Percentiles rank a stretch among this genome's conserved stretches.
These are phyloP conservation scores for Penicillium corylophilum DNA, from an alignment of 2,329 filamentous ascomycete species.

Conservation along the genomic window DNA sequence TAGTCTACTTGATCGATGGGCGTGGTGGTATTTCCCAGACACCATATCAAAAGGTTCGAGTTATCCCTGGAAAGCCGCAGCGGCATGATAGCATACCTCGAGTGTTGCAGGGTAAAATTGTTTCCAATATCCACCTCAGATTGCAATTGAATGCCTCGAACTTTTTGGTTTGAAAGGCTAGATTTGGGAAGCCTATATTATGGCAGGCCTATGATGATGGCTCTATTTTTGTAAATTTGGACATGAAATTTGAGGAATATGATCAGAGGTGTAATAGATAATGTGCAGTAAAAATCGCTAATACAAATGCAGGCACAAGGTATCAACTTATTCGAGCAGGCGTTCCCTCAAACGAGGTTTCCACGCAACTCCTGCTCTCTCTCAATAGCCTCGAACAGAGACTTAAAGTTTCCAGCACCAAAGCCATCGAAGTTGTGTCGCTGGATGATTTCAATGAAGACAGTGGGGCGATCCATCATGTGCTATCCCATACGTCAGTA, in stretches of 20 bases:
- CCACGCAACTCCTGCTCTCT: slow-evolving; percentile 83
- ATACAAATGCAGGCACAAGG: background rate
- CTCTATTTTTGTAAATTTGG: background rate
- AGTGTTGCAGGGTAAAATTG: too few relatives aligned
- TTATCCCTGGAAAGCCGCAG: too few relatives aligned
- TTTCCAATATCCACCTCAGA: too few relatives aligned
- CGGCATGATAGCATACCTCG: too few relatives aligned
- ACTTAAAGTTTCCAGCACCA: slow-evolving; percentile 94
- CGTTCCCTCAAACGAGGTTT: slow-evolving; percentile 57
- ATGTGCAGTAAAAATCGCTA: background rate
- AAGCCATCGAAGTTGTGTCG: slow-evolving; percentile 87
- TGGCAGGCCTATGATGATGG: too few relatives aligned
- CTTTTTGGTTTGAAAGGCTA: too few relatives aligned
- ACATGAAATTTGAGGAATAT: background rate
- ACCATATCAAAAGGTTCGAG: too few relatives aligned
- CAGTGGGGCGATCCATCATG: slow-evolving; percentile 88
- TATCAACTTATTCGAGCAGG: background rate
- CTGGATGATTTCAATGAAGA: slow-evolving; percentile 96
- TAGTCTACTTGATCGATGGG: too few relatives aligned
- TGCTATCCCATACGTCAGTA: slow-evolving; percentile 50
- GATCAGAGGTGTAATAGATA: background rate
- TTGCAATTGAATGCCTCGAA: too few relatives aligned
- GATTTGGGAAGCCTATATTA: too few relatives aligned
- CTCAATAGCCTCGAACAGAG: slow-evolving; percentile 92
- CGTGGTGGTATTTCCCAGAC: too few relatives aligned